Base-by-base conservation (phyloP, 306 rosid genomes). In the Cajanus cajan region DNA sequence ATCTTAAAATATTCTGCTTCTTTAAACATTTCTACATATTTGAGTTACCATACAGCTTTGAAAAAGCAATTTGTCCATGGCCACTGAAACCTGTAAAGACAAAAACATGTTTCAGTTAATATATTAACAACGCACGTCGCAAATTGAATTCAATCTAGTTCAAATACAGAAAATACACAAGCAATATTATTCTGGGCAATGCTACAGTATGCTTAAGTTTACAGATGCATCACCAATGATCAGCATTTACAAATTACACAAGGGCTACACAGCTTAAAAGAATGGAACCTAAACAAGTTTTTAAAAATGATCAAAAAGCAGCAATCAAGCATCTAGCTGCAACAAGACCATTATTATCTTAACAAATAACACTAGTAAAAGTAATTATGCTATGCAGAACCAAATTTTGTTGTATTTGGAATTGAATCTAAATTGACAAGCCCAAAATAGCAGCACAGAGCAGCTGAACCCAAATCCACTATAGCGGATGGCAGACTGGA, bases 81-180 rank as follows among this genome's bases (percentile, higher is more conserved):
- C 54, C 64, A 69, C 43, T 28, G 44, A 79, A 69, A 25, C 81
- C 89, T 86, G 33, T 41, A 75, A 31, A 41, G 76, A 50, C 50
- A 63, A 74, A 74, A 3, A 0, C n/a, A 8, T 28, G 25, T 79
- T 75, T 61, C 21, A 54, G 48, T 63, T 6, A 78, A 25, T 47
- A 52, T 74, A 71, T n/a, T 68, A 68, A 81, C 16, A 66, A 59
- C 69, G 25, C 31, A 13, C 4, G 9, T 12, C 10, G 63, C 13
- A 62, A 41, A 50, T 34, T 48, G 58, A 73, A 52, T 68, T 77
- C 73, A 59, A 67, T 40, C 74, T 47, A 73, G 78, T 24, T 69
- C 47, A 74, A 67, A 62, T 39, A 18, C 41, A 44, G 8, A 78
- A 78, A 82, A 44, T 69, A 62, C 50, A 45, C 4, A 0, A 16